phyloP scores from a whole-genome alignment of 2,329 filamentous ascomycete species.

The Plectosphaerella sp. region DNA sequence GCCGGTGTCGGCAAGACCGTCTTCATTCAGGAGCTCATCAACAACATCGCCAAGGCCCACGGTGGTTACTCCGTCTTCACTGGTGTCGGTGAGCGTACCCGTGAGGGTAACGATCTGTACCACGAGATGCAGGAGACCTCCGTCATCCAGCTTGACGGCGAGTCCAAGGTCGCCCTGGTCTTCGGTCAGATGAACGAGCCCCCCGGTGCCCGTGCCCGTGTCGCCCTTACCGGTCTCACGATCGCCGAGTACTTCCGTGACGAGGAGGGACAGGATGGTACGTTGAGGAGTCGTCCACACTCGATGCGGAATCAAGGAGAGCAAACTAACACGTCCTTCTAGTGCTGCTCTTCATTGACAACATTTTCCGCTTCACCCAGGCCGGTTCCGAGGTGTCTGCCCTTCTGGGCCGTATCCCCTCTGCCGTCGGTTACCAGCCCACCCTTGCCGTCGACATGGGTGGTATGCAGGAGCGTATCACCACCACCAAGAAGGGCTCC shows the following conservation, averaged over 20 bases:
- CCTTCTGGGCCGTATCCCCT: slow-evolving; percentile 98
- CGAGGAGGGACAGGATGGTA: slow-evolving; percentile 78
- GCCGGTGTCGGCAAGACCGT: slow-evolving; percentile 99
- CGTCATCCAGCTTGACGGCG: slow-evolving; percentile 98
- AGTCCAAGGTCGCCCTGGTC: slow-evolving; percentile 98
- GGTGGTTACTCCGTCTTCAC: slow-evolving; percentile 99
- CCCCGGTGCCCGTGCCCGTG: slow-evolving; percentile 98
- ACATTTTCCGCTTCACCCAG: slow-evolving; percentile 99
- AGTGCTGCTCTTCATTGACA: slow-evolving; percentile 99
- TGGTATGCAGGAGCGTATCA: slow-evolving; percentile 99
- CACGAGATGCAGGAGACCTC: slow-evolving; percentile 99
- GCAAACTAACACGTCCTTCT: slow-evolving; percentile 17
- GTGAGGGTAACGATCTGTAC: slow-evolving; percentile 99
- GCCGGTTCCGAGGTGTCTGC: slow-evolving; percentile 99
- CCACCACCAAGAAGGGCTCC: slow-evolving; percentile 98
- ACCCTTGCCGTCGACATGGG: slow-evolving; percentile 98
- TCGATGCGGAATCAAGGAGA: not conserved
- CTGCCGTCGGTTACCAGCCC: slow-evolving; percentile 99
- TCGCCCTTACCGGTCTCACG: slow-evolving; percentile 86
- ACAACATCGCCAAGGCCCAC: slow-evolving; percentile 99
- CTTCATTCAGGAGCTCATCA: slow-evolving; percentile 99
- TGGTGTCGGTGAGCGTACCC: slow-evolving; percentile 99
- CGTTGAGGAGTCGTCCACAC: slow-evolving; percentile 20
- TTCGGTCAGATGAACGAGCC: slow-evolving; percentile 99
- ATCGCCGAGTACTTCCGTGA: slow-evolving; percentile 81